Base-by-base conservation (phyloP, 306 rosid genomes). In the Canavalia gladiata region DNA sequence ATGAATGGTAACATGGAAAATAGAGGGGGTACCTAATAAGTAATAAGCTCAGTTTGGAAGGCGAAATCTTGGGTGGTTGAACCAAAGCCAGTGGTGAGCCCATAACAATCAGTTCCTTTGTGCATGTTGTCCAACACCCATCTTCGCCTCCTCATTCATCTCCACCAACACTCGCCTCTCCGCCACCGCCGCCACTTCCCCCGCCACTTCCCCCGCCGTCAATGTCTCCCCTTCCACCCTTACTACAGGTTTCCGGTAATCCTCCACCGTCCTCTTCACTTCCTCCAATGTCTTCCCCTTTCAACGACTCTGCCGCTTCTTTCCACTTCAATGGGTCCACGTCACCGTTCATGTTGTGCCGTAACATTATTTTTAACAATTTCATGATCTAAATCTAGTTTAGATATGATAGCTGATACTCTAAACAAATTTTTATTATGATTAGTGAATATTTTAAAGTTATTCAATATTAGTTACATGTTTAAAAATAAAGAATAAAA, bases 51-150 rank as follows among this genome's bases (percentile, higher is more conserved):
- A 41, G 85, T 83, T 18, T 91, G 97, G 0, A 91, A 91, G 6
- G 97, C 94, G 2, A 80, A 84, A 33, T 90, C 92, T 33, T 90
- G 84, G 6, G 68, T 86, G 47, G 94, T 88, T 0, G 97, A 89
- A 81, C 97, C 97, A 64, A 91, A 90, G 0, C 97, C 97, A 33
- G 94, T 91, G 18, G 97, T 91, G 49, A 91, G 89, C 8, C 97
- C 97, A 29, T 91, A 91, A 67, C 92, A 88, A 60, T 91, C 97
- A 0, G 82, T 87, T 0, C 94, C 97, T 35, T 84, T 90, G 4
- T 46, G 75, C 87, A 90, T 74, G 51, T 90, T 88, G 0, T 92
- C 92, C 90, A 87, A 87, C 49, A 92, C 97, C 97, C 97, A 78
- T 85, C 76, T 89, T 82, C 8, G 89, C 59, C 6, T 64, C 81